Percentiles rank a stretch among this genome's conserved stretches.
Evolutionary conservation across 805 yeast species (phyloP).

Genomic region (Starmerella vitae): DNA sequence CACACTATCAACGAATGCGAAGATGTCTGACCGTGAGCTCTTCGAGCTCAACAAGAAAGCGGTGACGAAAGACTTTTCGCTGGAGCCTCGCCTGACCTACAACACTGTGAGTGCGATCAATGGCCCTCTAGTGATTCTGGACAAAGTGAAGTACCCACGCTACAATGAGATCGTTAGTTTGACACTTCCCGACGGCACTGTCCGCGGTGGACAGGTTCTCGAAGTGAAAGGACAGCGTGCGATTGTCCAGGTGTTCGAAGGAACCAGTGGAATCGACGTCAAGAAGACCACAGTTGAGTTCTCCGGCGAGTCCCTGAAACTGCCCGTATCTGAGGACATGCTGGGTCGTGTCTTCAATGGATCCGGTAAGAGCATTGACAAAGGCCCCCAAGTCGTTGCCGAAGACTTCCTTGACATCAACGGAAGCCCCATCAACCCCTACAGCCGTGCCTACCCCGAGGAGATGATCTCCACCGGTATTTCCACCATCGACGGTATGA

Average conservation of each 20-base stretch:
- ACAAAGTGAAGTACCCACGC: constrained; percentile 76
- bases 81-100: constrained; percentile 81
- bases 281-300: constrained; percentile 95
- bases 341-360: constrained; percentile 98
- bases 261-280: constrained; percentile 97
- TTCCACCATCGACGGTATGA: constrained; percentile 98
- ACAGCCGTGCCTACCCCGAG: constrained; percentile 96
- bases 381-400: constrained; percentile 96
- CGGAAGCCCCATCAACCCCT: constrained; percentile 98
- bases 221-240: constrained; percentile 97
- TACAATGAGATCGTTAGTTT: constrained; percentile 93
- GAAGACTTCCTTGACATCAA: constrained; percentile 97
- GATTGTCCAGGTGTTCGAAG: constrained; percentile 97
- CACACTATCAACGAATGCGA: constrained; percentile 18
- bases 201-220: constrained; percentile 93
- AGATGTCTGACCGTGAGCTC: constrained; percentile 26
- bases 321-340: constrained; percentile 93
- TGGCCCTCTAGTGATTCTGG: constrained; percentile 90
- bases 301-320: constrained; percentile 85
- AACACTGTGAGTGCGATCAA: constrained; percentile 97
- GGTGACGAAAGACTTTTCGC: constrained; percentile 78
- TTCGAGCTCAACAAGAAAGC: constrained; percentile 78
- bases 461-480: constrained; percentile 99
- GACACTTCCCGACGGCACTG: constrained; percentile 89
- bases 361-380: constrained; percentile 95